Evolutionary conservation across 345 rosid genomes (phyloP), one percentile per base, ranked within the genome.

Genomic region (Brassica cretica): DNA sequence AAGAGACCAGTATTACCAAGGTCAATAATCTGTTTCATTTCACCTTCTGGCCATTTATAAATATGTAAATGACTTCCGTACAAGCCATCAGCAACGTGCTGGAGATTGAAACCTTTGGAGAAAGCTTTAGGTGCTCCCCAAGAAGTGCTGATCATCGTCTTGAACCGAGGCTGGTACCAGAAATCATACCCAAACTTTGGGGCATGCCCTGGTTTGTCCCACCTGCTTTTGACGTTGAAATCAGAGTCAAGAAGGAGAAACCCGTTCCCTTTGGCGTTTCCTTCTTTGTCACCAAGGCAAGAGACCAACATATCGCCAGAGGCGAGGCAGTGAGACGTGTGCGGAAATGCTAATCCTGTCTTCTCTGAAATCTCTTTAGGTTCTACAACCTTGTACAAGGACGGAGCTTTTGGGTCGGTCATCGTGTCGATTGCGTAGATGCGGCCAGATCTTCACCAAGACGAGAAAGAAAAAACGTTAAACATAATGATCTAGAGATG

Each of bases 51-150:
- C 97, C 98, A 94, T 49, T 84, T 84, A 78, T 94, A 94, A 33
- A 94, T 88, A 82, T 83, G 77, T 27, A 92, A 81, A 87, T 94
- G 95, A 80, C 85, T 89, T 25, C 97, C 97, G 9, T 94, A 94
- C 49, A 91, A 87, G 41, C 98, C 98, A 74, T 92, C 95, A 1
- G 95, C 76, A 11, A 94, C 90, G 18, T 94, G 88, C 80, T 92
- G 91, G 67, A 70, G 91, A 82, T 92, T 46, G 71, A 94, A 92
- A 39, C 98, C 98, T 80, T 88, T 84, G 41, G 86, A 77, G 72
- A 92, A 94, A 12, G 97, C 93, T 18, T 85, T 75, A 44, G 98
- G 98, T 49, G 98, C 98, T 24, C 98, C 98, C 90, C 93, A 94
- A 5, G 98, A 89, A 35, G 98, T 80, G 84, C 98, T 89, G 73